Conservation (phyloP, 768 basidiomycete genomes). For the Kwoniella bestiolae region DNA sequence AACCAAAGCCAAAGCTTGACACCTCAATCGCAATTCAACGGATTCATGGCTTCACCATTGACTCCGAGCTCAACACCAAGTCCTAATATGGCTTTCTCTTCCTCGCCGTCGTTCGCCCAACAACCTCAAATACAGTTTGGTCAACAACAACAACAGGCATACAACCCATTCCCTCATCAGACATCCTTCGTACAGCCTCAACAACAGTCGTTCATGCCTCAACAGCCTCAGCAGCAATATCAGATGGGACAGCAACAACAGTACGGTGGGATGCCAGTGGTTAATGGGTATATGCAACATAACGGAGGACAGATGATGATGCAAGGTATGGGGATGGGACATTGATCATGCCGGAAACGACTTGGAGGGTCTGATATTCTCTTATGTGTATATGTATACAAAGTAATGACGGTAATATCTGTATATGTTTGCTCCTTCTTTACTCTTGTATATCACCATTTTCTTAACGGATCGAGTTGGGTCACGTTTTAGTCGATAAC, state of each 20-base stretch:
- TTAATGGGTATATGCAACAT: conserved; percentile 9
- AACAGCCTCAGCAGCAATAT: not conserved
- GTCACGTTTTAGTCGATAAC: no score
- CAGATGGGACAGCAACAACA: conserved; percentile 1
- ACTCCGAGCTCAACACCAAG: conserved; percentile 4
- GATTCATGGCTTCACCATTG: not conserved
- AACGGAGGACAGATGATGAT: not conserved
- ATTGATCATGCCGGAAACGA: no score
- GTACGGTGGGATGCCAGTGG: not conserved
- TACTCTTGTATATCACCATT: not conserved
- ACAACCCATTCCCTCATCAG: not conserved
- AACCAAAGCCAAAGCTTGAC: not conserved
- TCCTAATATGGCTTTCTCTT: conserved; percentile 1
- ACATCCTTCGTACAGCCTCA: no score
- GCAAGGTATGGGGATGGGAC: conserved; percentile 12
- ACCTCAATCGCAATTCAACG: conserved; percentile 2
- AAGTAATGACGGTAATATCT: not conserved
- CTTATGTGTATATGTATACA: not conserved
- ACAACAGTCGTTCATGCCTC: conserved; percentile 1
- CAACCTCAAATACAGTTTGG: not conserved
- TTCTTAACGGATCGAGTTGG: no score
- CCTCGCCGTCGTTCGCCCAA: not conserved
- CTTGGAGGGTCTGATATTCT: no score
- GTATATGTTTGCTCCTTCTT: not conserved
- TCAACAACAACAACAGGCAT: not conserved